A percentile compares a stretch with the other conserved stretches of the same genome.
Conservation (phyloP, 75 land plant species). For the Selaginella moellendorffii region DNA sequence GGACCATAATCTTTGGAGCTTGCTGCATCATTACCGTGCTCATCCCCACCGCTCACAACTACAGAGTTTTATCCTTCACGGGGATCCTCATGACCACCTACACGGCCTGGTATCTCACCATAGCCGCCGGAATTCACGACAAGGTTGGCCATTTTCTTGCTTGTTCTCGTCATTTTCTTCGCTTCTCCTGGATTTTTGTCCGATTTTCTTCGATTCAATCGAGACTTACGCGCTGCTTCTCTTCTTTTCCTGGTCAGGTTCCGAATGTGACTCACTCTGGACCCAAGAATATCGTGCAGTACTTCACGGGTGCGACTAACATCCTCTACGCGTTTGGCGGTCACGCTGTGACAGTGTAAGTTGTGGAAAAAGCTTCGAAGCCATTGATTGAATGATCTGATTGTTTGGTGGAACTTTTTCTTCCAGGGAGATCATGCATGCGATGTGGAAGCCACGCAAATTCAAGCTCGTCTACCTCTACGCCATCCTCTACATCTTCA, state of each 20-base stretch:
- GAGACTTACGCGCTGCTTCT: background rate
- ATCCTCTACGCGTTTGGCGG: slow-evolving; percentile 8
- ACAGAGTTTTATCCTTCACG: slow-evolving; percentile 23
- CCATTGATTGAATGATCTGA: background rate
- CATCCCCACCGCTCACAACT: slow-evolving; percentile 27
- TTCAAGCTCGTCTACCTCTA: background rate
- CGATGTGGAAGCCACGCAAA: background rate
- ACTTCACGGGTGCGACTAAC: slow-evolving; percentile 9
- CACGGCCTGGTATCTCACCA: slow-evolving; percentile 28
- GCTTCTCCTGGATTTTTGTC: background rate
- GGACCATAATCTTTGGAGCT: too few relatives aligned
- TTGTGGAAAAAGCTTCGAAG: background rate
- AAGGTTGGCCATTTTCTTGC: slow-evolving; percentile 7
- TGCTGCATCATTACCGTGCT: slow-evolving; percentile 12
- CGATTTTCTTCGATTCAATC: background rate
- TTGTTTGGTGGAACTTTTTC: background rate
- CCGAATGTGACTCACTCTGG: background rate
- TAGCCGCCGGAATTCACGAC: slow-evolving; percentile 22
- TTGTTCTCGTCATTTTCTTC: too few relatives aligned
- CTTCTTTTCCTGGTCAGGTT: background rate
- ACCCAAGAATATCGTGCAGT: background rate
- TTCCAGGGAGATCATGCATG: background rate
- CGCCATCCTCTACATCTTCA: background rate
- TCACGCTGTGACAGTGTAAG: slow-evolving; percentile 8
- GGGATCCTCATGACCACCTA: slow-evolving; percentile 27